Percentiles rank a stretch among this genome's conserved stretches.
Evolutionary conservation across 2,329 filamentous ascomycete genomes (phyloP).

Genomic region (Fusarium coicis): DNA sequence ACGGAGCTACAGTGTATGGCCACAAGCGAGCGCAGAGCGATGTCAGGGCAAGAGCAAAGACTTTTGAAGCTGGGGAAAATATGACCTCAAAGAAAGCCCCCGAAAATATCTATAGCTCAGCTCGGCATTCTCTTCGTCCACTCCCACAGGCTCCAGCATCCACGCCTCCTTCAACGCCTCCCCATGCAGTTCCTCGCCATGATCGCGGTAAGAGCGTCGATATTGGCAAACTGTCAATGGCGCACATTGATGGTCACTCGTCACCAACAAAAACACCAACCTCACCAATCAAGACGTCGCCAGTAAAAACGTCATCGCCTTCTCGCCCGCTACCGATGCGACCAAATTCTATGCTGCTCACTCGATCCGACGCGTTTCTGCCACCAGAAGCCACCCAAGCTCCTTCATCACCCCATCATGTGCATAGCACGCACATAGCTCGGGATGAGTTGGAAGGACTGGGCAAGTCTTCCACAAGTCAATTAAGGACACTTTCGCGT

Average conservation of each 20-base stretch:
- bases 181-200: conserved; percentile 52
- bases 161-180: conserved; percentile 54
- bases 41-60: conserved; percentile 64
- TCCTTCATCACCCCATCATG: conserved; percentile 44
- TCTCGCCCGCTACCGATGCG: conserved; percentile 57
- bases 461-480: conserved; percentile 88
- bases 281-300: conserved; percentile 1
- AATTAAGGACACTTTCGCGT: conserved; percentile 87
- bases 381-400: conserved; percentile 48
- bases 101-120: conserved; percentile 75
- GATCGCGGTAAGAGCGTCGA: conserved; percentile 74
- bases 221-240: conserved; percentile 64
- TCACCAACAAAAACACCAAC: conserved; percentile 47
- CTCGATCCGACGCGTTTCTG: conserved; percentile 65
- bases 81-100: conserved; percentile 57
- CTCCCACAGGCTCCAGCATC: conserved; percentile 72
- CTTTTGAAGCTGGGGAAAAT: conserved; percentile 58
- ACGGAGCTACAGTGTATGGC: conserved; percentile 55
- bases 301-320: conserved; percentile 47
- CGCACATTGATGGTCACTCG: conserved; percentile 55
- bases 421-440: conserved; percentile 59
- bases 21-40: conserved; percentile 85
- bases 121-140: conserved; percentile 81
- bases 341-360: conserved; percentile 71
- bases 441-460: conserved; percentile 82